These are phyloP conservation scores for Nigrograna mackinnonii DNA, from an alignment of 2,329 filamentous ascomycete genomes.

Conservation along the genomic window DNA sequence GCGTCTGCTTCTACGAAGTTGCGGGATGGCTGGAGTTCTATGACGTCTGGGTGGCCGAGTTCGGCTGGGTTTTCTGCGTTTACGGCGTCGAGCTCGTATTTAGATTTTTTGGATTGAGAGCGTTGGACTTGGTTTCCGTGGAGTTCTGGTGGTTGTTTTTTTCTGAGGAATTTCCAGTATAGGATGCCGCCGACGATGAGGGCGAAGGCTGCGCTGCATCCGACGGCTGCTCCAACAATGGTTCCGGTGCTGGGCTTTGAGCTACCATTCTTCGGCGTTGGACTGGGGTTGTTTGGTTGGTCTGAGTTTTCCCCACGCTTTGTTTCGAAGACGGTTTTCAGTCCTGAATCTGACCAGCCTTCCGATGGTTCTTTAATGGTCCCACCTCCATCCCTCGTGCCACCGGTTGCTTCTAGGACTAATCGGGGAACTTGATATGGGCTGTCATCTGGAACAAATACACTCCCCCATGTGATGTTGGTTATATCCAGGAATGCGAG, in stretches of 20 bases:
- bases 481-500: constrained; percentile 18
- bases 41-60: constrained; percentile 11
- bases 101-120: neutral
- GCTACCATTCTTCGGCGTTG: neutral
- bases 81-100: constrained; percentile 17
- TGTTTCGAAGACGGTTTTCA: constrained; percentile 13
- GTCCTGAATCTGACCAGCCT: constrained; percentile 16
- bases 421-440: constrained; percentile 10
- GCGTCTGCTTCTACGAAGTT: constrained; percentile 20
- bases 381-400: constrained; percentile 14
- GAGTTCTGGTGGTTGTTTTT: constrained; percentile 14
- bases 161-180: constrained; percentile 7
- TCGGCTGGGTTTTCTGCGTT: constrained; percentile 20
- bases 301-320: neutral
- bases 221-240: constrained; percentile 21
- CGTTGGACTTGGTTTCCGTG: no score
- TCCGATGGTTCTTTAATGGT: constrained; percentile 18
- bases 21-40: constrained; percentile 15
- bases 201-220: constrained; percentile 14
- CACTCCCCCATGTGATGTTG: constrained; percentile 15
- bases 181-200: constrained; percentile 13
- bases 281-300: neutral
- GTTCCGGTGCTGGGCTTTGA: constrained; percentile 11
- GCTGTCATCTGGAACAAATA: constrained; percentile 7
- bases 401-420: constrained; percentile 11